Evolutionary conservation across 1,284 basidiomycete genomes (phyloP), one percentile per base, ranked within the genome.

Genomic region (Puccinia novopanici): DNA sequence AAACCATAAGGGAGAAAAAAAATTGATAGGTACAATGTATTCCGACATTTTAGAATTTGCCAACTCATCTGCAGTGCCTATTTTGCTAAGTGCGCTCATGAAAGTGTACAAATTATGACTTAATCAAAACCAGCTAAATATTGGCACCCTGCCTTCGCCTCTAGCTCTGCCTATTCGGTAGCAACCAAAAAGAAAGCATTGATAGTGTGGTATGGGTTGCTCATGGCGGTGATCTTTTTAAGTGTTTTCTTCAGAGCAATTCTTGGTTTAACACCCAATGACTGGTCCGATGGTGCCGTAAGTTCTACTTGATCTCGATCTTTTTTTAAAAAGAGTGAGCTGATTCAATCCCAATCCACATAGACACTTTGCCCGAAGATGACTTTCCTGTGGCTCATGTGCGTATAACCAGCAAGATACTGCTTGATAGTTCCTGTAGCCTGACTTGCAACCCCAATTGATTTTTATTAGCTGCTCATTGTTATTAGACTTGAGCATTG

Each of bases 51-150:
- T n/a, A 80, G 77, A 27, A 30, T 80, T 40, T 80, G 77, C 50
- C 77, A 80, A 61, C 77, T 80, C 48, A 80, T 80, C 55, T 80
- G 77, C 59, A 80, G 77, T 48, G 77, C 77, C 22, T 80, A 80
- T 65, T 80, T 80, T 80, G 77, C 77, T 37, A 73, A 72, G 77
- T 80, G 40, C 42, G 67, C 65, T 34, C 10, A 48, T n/a, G n/a
- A 27, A 34, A 55, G 12, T 59, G 17, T 9, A 10, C 3, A 42
- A 68, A 5, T 37, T 10, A 37, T 71, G 48, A 15, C n/a, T n/a
- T 27, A 22, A 19, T 3, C 15, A 30, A 4, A 10, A 12, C 22
- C 52, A 71, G 48, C 68, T 54, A 22, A 71, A 52, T 19, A 24
- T 15, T 15, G 63, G 19, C 22, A n/a, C 40, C 19, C 5, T 48